Percentiles rank a stretch among this genome's conserved stretches.
Conservation (phyloP, 257 asterid species). For the Solanum chilense region DNA sequence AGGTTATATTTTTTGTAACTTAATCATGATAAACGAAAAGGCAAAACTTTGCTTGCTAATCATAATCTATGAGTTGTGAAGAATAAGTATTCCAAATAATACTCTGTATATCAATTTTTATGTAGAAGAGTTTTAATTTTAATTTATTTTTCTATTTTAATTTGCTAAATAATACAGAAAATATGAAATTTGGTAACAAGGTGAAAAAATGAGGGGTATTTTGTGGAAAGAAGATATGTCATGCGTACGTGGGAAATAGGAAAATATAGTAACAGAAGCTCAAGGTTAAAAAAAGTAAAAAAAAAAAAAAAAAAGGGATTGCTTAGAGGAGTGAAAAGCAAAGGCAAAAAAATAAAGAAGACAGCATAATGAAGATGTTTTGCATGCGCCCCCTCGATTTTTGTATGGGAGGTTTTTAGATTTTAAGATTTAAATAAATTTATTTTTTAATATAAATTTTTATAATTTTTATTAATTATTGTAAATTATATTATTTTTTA, state of each 20-base stretch:
- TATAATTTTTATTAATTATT: too few species aligned
- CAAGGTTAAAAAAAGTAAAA: not conserved
- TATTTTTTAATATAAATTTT: too few species aligned
- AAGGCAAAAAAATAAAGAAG: slow-evolving; percentile 5
- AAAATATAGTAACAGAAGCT: not conserved
- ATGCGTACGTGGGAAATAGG: slow-evolving; percentile 13
- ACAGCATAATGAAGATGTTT: slow-evolving; percentile 34
- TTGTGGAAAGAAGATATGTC: slow-evolving; percentile 8
- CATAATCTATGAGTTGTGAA: not conserved
- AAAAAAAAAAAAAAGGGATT: not conserved
- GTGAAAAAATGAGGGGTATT: slow-evolving; percentile 1
- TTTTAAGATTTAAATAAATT: too few species aligned
- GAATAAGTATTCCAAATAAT: not conserved
- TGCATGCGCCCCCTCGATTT: slow-evolving; percentile 44
- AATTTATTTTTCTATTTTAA: too few species aligned
- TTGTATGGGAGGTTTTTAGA: not conserved
- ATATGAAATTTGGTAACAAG: not conserved
- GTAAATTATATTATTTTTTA: too few species aligned
- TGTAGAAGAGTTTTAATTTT: not conserved
- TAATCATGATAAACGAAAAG: not conserved
- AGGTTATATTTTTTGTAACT: not conserved
- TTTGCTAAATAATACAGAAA: not conserved
- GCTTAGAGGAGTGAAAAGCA: slow-evolving; percentile 29
- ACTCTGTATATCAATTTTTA: not conserved
- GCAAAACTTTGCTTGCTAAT: not conserved